Conservation (phyloP, 2,329 filamentous ascomycete species). For the Ophiostoma sp. region DNA sequence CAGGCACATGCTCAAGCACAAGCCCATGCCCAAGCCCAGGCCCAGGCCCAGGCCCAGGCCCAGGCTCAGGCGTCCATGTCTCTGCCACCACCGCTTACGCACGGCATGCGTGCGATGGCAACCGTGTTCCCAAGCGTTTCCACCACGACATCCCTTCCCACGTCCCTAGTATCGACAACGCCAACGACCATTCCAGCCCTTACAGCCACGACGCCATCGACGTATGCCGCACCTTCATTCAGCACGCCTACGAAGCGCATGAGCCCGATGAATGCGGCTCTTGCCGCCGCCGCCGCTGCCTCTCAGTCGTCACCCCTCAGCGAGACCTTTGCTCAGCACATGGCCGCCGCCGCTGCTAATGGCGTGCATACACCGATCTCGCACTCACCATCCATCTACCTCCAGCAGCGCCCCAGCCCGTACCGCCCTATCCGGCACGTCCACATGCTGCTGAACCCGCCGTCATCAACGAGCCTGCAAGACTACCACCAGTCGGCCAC, state of each 20-base stretch:
- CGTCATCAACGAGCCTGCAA: conserved; percentile 72
- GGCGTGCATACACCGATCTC: conserved; percentile 59
- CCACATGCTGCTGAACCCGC: conserved; percentile 84
- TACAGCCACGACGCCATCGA: conserved; percentile 21
- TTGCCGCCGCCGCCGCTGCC: conserved; percentile 34
- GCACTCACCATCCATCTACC: conserved; percentile 79
- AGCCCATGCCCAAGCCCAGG: not conserved
- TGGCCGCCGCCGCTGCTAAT: conserved; percentile 24
- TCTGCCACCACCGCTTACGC: conserved; percentile 57
- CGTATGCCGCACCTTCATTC: conserved; percentile 33
- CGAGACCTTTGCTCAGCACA: conserved; percentile 40
- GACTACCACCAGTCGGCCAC: conserved; percentile 56
- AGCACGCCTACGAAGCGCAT: conserved; percentile 50
- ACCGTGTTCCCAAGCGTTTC: conserved; percentile 52
- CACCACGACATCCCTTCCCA: conserved; percentile 16
- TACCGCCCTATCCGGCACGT: conserved; percentile 88
- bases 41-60: conserved; percentile 16
- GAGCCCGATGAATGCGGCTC: conserved; percentile 43
- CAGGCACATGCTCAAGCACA: conserved; percentile 1
- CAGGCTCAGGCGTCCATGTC: conserved; percentile 47
- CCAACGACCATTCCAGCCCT: conserved; percentile 6
- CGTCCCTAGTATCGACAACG: conserved; percentile 13
- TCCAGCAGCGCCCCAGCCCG: conserved; percentile 83
- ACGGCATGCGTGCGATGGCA: conserved; percentile 65
- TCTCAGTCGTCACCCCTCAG: conserved; percentile 38